Evolutionary conservation across 495 filamentous ascomycete genomes (phyloP).

Genomic region (Trichoderma reesei): DNA sequence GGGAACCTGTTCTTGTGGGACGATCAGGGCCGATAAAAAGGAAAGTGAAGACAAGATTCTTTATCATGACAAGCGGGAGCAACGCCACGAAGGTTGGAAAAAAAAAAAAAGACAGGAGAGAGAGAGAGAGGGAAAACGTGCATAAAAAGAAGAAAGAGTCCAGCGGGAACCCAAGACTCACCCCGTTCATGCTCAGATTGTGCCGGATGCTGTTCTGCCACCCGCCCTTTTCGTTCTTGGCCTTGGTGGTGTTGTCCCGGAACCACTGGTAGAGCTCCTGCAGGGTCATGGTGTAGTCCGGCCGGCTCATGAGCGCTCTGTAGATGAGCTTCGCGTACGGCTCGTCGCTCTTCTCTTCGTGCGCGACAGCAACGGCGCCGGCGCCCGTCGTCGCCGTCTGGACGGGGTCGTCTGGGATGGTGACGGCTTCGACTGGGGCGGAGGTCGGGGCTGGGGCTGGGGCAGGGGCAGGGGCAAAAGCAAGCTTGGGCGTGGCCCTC

Average conservation of each 20-base stretch:
- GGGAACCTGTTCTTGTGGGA: too few relatives aligned
- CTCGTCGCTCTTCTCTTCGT: conserved; percentile 29
- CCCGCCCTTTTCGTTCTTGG: conserved; percentile 54
- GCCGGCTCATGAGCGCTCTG: conserved; percentile 56
- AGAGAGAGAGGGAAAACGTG: background rate
- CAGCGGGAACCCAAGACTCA: conserved; percentile 36
- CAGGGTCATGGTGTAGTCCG: conserved; percentile 60
- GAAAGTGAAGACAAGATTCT: too few relatives aligned
- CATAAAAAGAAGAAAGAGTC: background rate
- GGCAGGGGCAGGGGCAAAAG: too few relatives aligned
- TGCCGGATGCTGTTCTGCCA: conserved; percentile 98
- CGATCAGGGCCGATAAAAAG: too few relatives aligned
- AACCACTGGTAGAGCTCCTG: conserved; percentile 92
- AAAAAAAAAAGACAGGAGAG: background rate
- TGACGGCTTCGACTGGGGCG: too few relatives aligned
- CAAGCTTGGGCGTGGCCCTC: background rate
- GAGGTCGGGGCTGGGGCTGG: too few relatives aligned
- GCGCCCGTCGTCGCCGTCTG: too few relatives aligned
- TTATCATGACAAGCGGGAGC: too few relatives aligned
- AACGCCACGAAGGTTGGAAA: too few relatives aligned
- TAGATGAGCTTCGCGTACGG: conserved; percentile 84
- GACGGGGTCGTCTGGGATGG: too few relatives aligned
- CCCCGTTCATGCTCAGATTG: conserved; percentile 93
- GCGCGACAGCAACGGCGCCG: background rate
- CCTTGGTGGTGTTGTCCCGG: conserved; percentile 66